A percentile compares a stretch with the other conserved stretches of the same genome.
Conservation (phyloP, 73 alveolate species). For the Paramecium sexaurelia region DNA sequence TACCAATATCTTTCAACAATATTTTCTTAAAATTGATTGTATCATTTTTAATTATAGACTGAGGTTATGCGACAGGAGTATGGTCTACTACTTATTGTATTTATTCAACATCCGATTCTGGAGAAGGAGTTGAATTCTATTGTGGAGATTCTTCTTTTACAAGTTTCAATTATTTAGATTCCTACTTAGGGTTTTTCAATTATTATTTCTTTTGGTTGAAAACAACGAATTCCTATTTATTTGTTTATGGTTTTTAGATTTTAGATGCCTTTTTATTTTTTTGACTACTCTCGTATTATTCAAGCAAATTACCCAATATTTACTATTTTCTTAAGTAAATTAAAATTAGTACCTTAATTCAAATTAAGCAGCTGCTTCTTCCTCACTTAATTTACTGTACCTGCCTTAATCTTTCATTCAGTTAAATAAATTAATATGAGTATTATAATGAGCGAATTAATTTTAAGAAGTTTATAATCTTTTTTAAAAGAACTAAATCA, state of each 20-base stretch:
- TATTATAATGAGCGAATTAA: background rate
- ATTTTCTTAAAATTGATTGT: background rate
- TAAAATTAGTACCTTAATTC: conserved; percentile 25
- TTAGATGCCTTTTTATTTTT: background rate
- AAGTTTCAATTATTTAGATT: background rate
- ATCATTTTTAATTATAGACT: background rate
- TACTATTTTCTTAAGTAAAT: conserved; percentile 3
- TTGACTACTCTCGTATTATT: conserved; percentile 17
- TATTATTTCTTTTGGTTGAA: background rate
- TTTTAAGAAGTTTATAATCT: background rate
- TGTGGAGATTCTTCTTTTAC: background rate
- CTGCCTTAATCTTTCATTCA: conserved; percentile 50
- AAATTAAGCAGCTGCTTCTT: conserved; percentile 46
- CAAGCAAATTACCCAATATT: conserved; percentile 11
- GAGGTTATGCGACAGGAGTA: background rate
- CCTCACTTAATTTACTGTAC: conserved; percentile 41
- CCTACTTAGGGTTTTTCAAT: background rate
- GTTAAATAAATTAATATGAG: conserved; percentile 34
- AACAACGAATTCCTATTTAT: conserved; percentile 10
- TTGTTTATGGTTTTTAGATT: background rate
- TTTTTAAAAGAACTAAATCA: background rate
- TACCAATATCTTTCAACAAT: conserved; percentile 23
- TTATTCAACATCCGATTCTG: background rate
- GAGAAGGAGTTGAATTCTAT: background rate
- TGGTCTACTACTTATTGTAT: background rate